Evolutionary conservation across 257 asterid species (phyloP), one percentile per base, ranked within the genome.

Genomic region (Nyctanthes arbortristis): DNA sequence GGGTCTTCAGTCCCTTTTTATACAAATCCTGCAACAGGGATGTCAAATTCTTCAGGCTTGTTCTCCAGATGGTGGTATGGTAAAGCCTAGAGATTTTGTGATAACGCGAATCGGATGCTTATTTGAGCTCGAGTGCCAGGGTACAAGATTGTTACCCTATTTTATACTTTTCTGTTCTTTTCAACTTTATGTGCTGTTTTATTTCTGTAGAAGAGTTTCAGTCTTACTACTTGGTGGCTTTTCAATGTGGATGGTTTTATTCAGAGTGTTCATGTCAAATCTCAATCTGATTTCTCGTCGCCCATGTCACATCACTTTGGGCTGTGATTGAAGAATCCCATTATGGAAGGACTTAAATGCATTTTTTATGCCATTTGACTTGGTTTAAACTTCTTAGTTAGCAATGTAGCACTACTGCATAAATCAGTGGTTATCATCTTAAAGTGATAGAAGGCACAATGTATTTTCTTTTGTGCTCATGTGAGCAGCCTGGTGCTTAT

Each of bases 61-160:
- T 76, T 84, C 93, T 68, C 82, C 93, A 55, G 97, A 94, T 74
- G 75, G 71, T 63, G 81, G 90, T 70, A 78, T 63, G 75, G 80
- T 81, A 39, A 94, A 86, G 86, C 93, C 97, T 67, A 85, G 99
- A 75, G 97, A 94, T 82, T 88, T 94, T 67, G 97, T 91, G 65
- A 89, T 94, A 77, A 77, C 99, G 29, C 88, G 99, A 52, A 80
- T 87, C 66, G 99, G 99, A 73, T 87, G 95, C 89, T 94, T 91
- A 80, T 88, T 94, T 79, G 99, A 94, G 91, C 96, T 94, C 2
- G 99, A 94, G 81, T 91, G 97, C 82, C 97, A 91, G 72, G 99
- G 99, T 91, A 81, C 56, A 18, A 30, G 37, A 45, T 77, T 58
- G 58, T 45, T 64, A 37, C 28, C 4, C 33, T 71, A 32, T 33